Evolutionary conservation across 2,329 filamentous ascomycete species (phyloP), one percentile per base, ranked within the genome.

Genomic region (Diplodia mutila): DNA sequence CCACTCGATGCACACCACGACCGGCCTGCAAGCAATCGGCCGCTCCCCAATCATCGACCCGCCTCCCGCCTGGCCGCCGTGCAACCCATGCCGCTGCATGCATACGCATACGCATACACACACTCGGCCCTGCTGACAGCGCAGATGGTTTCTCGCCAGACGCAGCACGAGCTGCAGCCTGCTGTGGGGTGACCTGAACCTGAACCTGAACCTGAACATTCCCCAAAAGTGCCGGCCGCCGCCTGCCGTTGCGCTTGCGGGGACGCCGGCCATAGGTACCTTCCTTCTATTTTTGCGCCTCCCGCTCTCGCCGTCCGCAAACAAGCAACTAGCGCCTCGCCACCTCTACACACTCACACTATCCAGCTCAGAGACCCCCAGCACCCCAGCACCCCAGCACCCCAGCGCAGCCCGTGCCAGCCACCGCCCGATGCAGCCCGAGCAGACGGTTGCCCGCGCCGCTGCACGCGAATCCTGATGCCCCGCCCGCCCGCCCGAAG

Each of bases 11-110:
- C 25, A 4, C 32, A 14, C 53, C 53, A 55, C 53, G 53, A 39
- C 53, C 53, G 23, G 54, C 55, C 54, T 61, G 37, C 55, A 61
- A n/a, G 55, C n/a, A 59, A 59, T 59, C 54, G 37, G 23, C 55
- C 55, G 4, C 16, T 4, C 23, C 11, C 55, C 55, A 61, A 61
- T 29, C 55, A 61, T 48, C 55, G 55, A 42, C 16, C 21, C 23
- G 11, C 14, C 8, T 16, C 25, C 23, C 51, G 51, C 12, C 32
- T 21, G 55, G 12, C 37, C 23, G 23, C 8, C 14, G 9, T 57
- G 32, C 21, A 21, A 57, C 37, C 54, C 54, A 34, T 57, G 34
- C 54, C 12, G 55, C 55, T 48, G 55, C 55, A 32, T 61, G 55
- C 55, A 61, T 8, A 9, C 54, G 42, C 34, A 39, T 34, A 21